Conservation (phyloP, 345 rosid species). For the Arabidopsis thaliana region TAIR10.1 NC_003070.9:7442001-7442500, state of each 20-base stretch:
- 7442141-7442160: background rate
- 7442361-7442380: conserved; percentile 29
- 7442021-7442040: background rate
- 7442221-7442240: background rate
- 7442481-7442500: conserved; percentile 11
- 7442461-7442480: conserved; percentile 14
- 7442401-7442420: conserved; percentile 4
- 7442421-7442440: conserved; percentile 10
- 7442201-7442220: background rate
- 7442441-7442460: conserved; percentile 24
- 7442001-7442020: background rate
- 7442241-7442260: background rate
- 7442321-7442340: background rate
- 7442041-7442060: background rate
- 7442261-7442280: background rate
- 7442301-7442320: conserved; percentile 12
- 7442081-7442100: background rate
- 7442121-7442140: background rate
- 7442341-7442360: background rate
- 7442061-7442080: background rate
- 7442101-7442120: background rate
- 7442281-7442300: background rate
- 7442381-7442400: conserved; percentile 28
- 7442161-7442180: background rate
- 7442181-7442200: too few species aligned